A percentile compares a stretch with the other conserved stretches of the same genome.
phyloP scores from a whole-genome alignment of 768 basidiomycete species.

The Podaxis sp. region DNA sequence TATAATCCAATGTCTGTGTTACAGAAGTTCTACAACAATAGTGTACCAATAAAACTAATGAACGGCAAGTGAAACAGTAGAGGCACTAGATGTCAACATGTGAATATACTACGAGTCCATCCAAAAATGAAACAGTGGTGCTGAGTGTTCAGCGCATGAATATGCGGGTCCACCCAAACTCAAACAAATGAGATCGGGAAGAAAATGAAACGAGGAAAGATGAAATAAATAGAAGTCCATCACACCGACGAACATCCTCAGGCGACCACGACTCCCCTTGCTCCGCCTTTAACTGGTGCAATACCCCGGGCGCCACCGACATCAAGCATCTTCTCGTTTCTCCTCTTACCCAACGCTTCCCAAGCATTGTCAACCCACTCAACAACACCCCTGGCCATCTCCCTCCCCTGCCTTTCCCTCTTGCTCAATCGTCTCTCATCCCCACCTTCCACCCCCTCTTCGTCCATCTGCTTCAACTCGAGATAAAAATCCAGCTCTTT shows the following conservation, averaged over 20 bases:
- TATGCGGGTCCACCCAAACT: neutral
- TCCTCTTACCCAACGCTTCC: neutral
- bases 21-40: no score
- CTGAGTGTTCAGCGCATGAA: no score
- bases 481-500: conserved; percentile 22
- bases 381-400: conserved; percentile 44
- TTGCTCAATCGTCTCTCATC: conserved; percentile 32
- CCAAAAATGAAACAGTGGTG: neutral
- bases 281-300: neutral
- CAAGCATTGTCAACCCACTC: conserved; percentile 45
- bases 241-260: neutral
- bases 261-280: neutral
- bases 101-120: neutral
- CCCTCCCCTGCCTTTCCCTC: conserved; percentile 36
- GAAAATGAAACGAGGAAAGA: neutral
- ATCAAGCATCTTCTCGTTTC: neutral
- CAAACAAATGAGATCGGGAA: neutral
- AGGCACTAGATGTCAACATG: no score
- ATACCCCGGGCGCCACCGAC: neutral
- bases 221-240: neutral
- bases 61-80: no score
- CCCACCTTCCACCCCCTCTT: conserved; percentile 1
- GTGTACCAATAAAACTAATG: no score
- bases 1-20: no score
- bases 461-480: neutral